phyloP scores from a whole-genome alignment of 1,284 basidiomycete species.

The Volvariella surrecta region DNA sequence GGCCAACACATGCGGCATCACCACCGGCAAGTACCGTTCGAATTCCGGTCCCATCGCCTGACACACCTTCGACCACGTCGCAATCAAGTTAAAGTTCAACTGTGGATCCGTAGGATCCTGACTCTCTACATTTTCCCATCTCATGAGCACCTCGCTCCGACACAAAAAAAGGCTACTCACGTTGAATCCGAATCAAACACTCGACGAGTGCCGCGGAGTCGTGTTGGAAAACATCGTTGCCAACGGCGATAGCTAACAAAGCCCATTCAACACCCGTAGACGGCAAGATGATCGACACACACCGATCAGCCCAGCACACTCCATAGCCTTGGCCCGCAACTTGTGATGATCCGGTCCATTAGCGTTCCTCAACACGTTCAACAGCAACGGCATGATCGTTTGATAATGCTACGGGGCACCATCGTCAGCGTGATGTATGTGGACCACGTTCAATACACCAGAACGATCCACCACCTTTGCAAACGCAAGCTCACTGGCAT shows the following conservation, averaged over 20 bases:
- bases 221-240: constrained; percentile 64
- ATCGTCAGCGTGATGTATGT: neutral
- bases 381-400: constrained; percentile 67
- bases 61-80: constrained; percentile 79
- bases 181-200: constrained; percentile 71
- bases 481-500: constrained; percentile 69
- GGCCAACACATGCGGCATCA: constrained; percentile 71
- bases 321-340: constrained; percentile 74
- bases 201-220: constrained; percentile 71
- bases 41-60: constrained; percentile 76
- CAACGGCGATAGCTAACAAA: constrained; percentile 68
- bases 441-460: too few species aligned
- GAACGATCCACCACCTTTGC: constrained; percentile 36
- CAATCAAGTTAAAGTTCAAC: constrained; percentile 59
- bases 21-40: constrained; percentile 74
- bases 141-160: neutral
- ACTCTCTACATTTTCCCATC: constrained; percentile 58
- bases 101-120: constrained; percentile 57
- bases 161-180: constrained; percentile 25
- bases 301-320: constrained; percentile 80
- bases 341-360: constrained; percentile 56
- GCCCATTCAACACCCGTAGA: neutral
- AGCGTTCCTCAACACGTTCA: constrained; percentile 67
- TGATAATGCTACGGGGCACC: constrained; percentile 64
- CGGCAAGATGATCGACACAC: constrained; percentile 9